Conservation (phyloP, 805 yeast genomes). For the Candida maltosa region DNA sequence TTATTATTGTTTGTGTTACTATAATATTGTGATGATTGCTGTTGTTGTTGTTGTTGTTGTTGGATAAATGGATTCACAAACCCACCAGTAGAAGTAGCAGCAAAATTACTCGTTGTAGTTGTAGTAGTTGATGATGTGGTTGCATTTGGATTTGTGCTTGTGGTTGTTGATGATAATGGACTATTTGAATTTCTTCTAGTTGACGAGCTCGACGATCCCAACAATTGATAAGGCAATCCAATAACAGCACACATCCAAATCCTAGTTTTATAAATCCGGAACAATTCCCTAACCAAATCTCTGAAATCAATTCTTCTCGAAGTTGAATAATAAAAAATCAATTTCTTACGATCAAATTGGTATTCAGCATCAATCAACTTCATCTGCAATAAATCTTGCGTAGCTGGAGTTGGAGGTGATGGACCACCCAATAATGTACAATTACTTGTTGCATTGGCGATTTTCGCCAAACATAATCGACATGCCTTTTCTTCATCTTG, state of each 20-base stretch:
- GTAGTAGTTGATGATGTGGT: conserved; percentile 1
- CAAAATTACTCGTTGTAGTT: conserved; percentile 2
- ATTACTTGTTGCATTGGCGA: conserved; percentile 36
- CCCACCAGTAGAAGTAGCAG: too few relatives aligned
- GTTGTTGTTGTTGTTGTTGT: conserved; percentile 5
- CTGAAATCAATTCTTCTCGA: conserved; percentile 69
- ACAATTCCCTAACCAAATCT: conserved; percentile 67
- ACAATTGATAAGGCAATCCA: conserved; percentile 30
- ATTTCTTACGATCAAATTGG: conserved; percentile 76
- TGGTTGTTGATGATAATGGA: background rate
- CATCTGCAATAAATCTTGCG: conserved; percentile 37
- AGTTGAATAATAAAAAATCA: conserved; percentile 64
- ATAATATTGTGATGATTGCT: background rate
- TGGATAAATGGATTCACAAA: conserved; percentile 5
- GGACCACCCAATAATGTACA: conserved; percentile 4
- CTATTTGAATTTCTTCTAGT: conserved; percentile 5
- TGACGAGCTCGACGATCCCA: conserved; percentile 6
- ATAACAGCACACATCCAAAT: conserved; percentile 80
- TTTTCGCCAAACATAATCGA: conserved; percentile 55
- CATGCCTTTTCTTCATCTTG: conserved; percentile 72
- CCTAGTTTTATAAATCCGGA: conserved; percentile 73
- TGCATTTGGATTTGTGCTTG: background rate
- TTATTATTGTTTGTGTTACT: conserved; percentile 1
- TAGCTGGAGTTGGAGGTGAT: conserved; percentile 6
- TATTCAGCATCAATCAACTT: conserved; percentile 73